Base-by-base conservation (phyloP, 805 yeast genomes). In the Sporopachydermia lactativora region DNA sequence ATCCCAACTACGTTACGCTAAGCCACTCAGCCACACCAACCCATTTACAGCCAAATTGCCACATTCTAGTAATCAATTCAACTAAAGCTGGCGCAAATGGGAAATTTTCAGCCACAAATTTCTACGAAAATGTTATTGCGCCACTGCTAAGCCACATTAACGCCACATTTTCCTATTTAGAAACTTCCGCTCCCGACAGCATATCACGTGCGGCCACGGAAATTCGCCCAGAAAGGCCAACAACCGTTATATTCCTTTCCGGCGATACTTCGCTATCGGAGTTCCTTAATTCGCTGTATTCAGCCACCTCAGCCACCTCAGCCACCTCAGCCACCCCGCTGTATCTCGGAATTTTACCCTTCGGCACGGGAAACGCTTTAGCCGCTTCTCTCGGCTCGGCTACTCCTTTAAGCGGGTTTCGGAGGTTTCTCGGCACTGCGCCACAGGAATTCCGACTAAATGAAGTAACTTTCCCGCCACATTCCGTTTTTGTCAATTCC, bases 201-300 rank as follows among this genome's bases (percentile, higher is more conserved):
- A 65, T 76, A 4, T 38, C 49, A 1, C 53, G 63, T n/a, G 58
- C 64, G 45, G 73, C 75, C 0, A 19, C 42, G 6, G 3, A 42
- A 1, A 45, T 71, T 4, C 47, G 52, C n/a, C n/a, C n/a, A 28
- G 39, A 0, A 40, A 48, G 0, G 24, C 43, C 5, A 37, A 45
- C 8, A 42, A 70, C 81, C 1, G 59, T 81, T 5, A 53, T 82
- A 2, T 60, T 86, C 28, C 57, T 88, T 5, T 80, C 94, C 34
- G 96, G 96, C 2, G 96, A 88, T 52, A 86, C 96, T 1, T 77
- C 94, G 1, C 61, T 84, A 3, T 74, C 71, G 39, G 96, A 88
- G 54, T 73, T 88, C 39, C 49, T 84, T 42, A 86, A 86, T 53
- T 62, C 57, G 15, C 53, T 69, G 18, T 52, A 46, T 8, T 47